A percentile compares a stretch with the other conserved stretches of the same genome.
phyloP scores from a whole-genome alignment of 108 stramenopile species.

The Nitzschia palea region DNA sequence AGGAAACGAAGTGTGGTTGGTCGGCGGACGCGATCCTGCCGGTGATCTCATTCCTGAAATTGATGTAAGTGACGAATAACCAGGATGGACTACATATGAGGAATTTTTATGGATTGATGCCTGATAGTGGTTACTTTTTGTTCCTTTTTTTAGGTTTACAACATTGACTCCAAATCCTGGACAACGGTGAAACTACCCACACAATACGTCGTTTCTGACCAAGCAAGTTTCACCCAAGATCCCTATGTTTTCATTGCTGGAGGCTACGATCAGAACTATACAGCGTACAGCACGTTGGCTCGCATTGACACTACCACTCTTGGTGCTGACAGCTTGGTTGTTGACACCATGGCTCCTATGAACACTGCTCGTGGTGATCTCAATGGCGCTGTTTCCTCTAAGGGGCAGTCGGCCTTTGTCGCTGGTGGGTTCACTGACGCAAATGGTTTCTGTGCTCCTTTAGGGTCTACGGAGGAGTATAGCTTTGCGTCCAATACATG shows the following conservation, averaged over 20 bases:
- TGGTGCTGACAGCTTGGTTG: slow-evolving; percentile 5
- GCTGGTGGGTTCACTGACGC: slow-evolving; percentile 64
- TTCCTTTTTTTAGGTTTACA: slow-evolving; percentile 42
- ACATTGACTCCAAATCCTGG: slow-evolving; percentile 55
- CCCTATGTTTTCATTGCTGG: slow-evolving; percentile 52
- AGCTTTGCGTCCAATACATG: slow-evolving; percentile 36
- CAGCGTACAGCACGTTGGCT: not conserved
- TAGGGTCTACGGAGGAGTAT: slow-evolving; percentile 46
- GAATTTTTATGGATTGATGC: not conserved
- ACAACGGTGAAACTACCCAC: slow-evolving; percentile 39
- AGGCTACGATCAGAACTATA: slow-evolving; percentile 58
- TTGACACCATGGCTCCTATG: slow-evolving; percentile 30
- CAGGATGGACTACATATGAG: too few relatives aligned
- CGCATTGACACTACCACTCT: not conserved
- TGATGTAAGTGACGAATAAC: slow-evolving; percentile 56
- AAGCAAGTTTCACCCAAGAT: slow-evolving; percentile 36
- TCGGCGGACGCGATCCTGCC: slow-evolving; percentile 50
- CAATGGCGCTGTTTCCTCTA: slow-evolving; percentile 17
- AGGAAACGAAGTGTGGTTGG: slow-evolving; percentile 32
- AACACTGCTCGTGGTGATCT: slow-evolving; percentile 53
- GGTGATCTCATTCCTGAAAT: slow-evolving; percentile 51
- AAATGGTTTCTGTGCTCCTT: slow-evolving; percentile 50
- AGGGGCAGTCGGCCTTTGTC: slow-evolving; percentile 35
- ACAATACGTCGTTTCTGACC: slow-evolving; percentile 42
- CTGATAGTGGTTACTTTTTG: not conserved